These are phyloP conservation scores for Cyberlindnera samutprakarnensis DNA, from an alignment of 805 yeast genomes.

Conservation along the genomic window DNA sequence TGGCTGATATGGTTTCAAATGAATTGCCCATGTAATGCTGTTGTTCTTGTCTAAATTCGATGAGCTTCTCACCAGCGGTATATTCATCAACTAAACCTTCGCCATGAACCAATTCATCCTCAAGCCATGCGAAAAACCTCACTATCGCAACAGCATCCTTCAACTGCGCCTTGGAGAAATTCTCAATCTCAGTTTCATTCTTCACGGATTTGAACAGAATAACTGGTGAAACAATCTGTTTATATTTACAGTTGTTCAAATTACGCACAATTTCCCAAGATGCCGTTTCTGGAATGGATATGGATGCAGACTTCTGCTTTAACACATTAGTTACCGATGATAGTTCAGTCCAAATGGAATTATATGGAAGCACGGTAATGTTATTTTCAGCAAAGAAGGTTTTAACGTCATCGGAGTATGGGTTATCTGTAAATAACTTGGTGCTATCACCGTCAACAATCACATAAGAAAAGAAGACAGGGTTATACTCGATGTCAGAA, in stretches of 20 bases:
- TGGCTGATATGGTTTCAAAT: constrained; percentile 68
- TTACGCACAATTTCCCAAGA: constrained; percentile 64
- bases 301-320: constrained; percentile 17
- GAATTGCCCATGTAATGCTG: constrained; percentile 60
- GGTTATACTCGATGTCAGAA: constrained; percentile 75
- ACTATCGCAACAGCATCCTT: constrained; percentile 77
- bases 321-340: constrained; percentile 18
- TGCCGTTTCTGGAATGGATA: constrained; percentile 48
- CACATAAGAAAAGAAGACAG: constrained; percentile 70
- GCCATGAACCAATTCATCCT: constrained; percentile 39
- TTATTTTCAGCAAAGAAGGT: constrained; percentile 34
- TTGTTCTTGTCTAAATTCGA: constrained; percentile 43
- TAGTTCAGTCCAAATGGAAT: constrained; percentile 51
- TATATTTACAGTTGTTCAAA: constrained; percentile 32
- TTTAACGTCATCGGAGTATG: constrained; percentile 30
- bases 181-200: constrained; percentile 61
- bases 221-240: constrained; percentile 49
- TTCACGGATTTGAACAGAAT: constrained; percentile 68
- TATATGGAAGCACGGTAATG: constrained; percentile 47
- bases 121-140: constrained; percentile 78
- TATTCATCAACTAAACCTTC: constrained; percentile 50
- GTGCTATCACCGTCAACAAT: constrained; percentile 39
- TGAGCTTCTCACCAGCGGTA: constrained; percentile 55
- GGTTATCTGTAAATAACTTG: constrained; percentile 45
- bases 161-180: constrained; percentile 68